Conservation (phyloP, 139 green algal species). For the Chlorella sp. region DNA sequence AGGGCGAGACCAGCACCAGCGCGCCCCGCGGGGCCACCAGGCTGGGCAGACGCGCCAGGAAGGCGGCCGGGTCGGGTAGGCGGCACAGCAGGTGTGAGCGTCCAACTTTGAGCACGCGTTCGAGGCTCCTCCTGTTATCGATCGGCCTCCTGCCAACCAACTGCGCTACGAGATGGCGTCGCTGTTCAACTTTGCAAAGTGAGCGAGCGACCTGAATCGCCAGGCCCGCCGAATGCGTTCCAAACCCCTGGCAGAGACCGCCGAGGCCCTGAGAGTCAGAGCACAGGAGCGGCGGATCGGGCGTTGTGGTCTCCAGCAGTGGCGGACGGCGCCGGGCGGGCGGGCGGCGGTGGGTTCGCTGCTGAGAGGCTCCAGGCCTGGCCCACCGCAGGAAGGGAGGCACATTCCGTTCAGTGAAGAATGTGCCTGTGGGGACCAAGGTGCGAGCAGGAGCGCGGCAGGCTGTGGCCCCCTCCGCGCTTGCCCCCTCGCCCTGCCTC, state of each 20-base stretch:
- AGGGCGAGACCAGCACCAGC: slow-evolving; percentile 66
- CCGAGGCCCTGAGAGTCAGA: background rate
- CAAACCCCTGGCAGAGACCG: background rate
- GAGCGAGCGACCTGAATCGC: background rate
- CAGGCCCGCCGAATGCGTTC: background rate
- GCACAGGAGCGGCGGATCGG: background rate
- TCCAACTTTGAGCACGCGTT: too few relatives aligned
- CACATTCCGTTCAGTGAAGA: slow-evolving; percentile 38
- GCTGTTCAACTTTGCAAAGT: slow-evolving; percentile 44
- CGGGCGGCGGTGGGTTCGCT: background rate
- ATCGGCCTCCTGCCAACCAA: too few relatives aligned
- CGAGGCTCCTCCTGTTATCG: too few relatives aligned
- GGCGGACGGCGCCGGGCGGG: background rate
- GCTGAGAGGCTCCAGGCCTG: background rate
- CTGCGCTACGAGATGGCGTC: too few relatives aligned
- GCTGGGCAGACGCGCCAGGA: slow-evolving; percentile 48
- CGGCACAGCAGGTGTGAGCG: slow-evolving; percentile 78
- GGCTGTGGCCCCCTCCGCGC: background rate
- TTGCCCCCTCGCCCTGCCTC: too few relatives aligned
- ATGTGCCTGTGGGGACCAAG: slow-evolving; percentile 40
- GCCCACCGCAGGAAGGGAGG: slow-evolving; percentile 23
- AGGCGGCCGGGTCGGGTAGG: slow-evolving; percentile 61
- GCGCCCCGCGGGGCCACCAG: slow-evolving; percentile 61
- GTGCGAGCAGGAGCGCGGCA: too few relatives aligned
- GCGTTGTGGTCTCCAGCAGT: background rate